Conservation (phyloP, 805 yeast species). For the Schizosaccharomyces osmophilus region DNA sequence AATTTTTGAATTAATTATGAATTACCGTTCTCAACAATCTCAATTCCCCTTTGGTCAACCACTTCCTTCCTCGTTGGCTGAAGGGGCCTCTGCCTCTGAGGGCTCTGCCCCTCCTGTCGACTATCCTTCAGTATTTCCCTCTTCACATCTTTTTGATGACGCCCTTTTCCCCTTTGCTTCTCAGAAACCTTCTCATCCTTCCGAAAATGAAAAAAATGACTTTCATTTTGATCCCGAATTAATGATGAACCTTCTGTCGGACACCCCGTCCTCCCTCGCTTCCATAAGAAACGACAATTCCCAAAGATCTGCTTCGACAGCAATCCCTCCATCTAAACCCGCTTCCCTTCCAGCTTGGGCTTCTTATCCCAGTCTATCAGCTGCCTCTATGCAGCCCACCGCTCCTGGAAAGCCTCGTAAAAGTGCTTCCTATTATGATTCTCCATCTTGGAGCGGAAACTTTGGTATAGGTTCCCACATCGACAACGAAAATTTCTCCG, state of each 20-base stretch:
- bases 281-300: too few species aligned
- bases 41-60: background rate
- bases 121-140: background rate
- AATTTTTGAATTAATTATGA: background rate
- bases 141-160: background rate
- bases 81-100: background rate
- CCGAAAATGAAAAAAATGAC: background rate
- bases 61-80: background rate
- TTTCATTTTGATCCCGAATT: background rate
- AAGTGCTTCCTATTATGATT: too few species aligned
- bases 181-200: too few species aligned
- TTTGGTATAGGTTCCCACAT: background rate
- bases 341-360: too few species aligned
- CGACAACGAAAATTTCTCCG: background rate
- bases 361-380: too few species aligned
- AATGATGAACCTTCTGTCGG: background rate
- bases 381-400: too few species aligned
- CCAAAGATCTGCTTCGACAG: too few species aligned
- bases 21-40: background rate
- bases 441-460: too few species aligned
- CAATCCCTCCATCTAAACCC: too few species aligned
- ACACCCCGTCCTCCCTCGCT: background rate
- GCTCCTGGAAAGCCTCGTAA: too few species aligned
- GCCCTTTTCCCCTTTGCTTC: background rate
- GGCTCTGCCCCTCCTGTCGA: background rate